Evolutionary conservation across 257 asterid species (phyloP), one percentile per base, ranked within the genome.

Genomic region (Capsicum chinense): DNA sequence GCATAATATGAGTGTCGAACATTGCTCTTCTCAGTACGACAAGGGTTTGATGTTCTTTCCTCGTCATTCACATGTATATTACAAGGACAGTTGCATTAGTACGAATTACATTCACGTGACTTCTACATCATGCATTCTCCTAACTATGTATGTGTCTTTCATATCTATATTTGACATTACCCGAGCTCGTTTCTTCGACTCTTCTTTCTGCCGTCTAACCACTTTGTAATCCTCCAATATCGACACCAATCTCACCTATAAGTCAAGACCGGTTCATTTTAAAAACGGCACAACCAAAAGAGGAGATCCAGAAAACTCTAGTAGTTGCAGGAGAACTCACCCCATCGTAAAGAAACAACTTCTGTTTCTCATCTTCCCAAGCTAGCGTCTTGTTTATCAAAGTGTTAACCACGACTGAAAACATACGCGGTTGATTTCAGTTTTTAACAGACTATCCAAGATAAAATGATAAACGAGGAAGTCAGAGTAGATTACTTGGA

Each of bases 311-410:
- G 79, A 84, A 69, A 89, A 81, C 33, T 60, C 60, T 73, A 85
- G 68, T 73, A 85, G 68, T 44, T 16, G 85, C 64, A 56, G 78
- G 79, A 86, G 58, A 74, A 87, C 97, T 88, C 89, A 94, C 99
- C 90, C 97, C 98, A 73, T 96, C 98, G 74, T 96, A 96, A 57
- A 96, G 93, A 88, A 94, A 96, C 86, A 87, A 85, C 83, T 91
- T 94, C 86, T 88, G 91, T 83, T 90, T 92, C 90, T 94, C 97
- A 69, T 93, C 88, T 89, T 96, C 99, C 98, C 98, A 96, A 42
- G 93, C 90, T 71, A 92, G 83, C 3, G 98, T 92, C 93, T 92
- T 93, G 90, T 83, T 87, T 52, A 96, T 92, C 87, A 96, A 86
- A 88, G 84, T 90, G 44, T 92, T 94, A 54, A 96, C 98, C 91